phyloP scores from a whole-genome alignment of 2,329 filamentous ascomycete genomes.

The Penicillium rolfsii region DNA sequence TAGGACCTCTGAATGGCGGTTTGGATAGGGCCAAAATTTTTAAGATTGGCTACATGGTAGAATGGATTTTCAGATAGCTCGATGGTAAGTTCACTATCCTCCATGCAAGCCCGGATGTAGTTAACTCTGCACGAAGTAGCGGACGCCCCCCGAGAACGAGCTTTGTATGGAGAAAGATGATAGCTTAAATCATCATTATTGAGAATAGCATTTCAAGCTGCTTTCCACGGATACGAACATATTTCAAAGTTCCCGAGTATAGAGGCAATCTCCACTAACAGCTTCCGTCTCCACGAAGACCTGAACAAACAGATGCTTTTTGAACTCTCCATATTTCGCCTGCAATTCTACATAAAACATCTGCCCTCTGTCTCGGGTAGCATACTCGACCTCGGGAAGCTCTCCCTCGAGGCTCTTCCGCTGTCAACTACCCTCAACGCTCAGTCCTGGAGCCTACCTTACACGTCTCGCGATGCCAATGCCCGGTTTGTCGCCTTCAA shows the following conservation, averaged over 20 bases:
- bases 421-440: conserved; percentile 3
- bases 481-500: conserved; percentile 10
- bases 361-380: conserved; percentile 30
- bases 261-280: not conserved
- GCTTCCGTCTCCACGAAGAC: not conserved
- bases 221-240: not conserved
- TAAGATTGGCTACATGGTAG: not conserved
- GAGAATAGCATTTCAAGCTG: no score
- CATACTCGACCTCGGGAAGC: conserved; percentile 19
- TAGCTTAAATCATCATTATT: not conserved
- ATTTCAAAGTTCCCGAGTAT: not conserved
- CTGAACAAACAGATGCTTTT: conserved; percentile 4
- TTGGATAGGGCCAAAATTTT: not conserved
- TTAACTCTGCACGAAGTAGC: not conserved
- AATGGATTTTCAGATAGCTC: not conserved
- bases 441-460: conserved; percentile 22
- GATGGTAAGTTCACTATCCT: not conserved
- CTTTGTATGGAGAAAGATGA: not conserved
- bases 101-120: not conserved
- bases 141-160: no score
- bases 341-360: conserved; percentile 19
- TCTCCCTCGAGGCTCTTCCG: conserved; percentile 16
- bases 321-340: conserved; percentile 11
- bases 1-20: not conserved
- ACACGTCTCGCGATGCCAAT: conserved; percentile 5